A percentile compares a stretch with the other conserved stretches of the same genome.
Evolutionary conservation across 1,284 basidiomycete species (phyloP).

Genomic region (Trichosporon sp.): DNA sequence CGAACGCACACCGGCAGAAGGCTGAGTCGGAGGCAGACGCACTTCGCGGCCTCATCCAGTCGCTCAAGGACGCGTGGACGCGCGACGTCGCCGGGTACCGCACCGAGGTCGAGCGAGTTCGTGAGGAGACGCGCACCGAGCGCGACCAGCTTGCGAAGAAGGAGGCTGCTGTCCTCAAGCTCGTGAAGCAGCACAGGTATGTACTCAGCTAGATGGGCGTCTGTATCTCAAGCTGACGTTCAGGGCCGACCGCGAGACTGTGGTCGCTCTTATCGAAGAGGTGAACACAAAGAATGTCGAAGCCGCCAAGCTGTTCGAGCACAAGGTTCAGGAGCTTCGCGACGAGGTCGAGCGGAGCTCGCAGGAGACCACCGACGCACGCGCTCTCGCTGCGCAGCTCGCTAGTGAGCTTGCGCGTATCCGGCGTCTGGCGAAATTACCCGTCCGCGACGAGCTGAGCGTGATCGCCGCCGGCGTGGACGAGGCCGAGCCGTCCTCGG

Average conservation of each 20-base stretch:
- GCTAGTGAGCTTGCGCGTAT: not conserved
- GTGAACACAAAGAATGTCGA: constrained; percentile 18
- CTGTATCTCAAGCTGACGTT: not conserved
- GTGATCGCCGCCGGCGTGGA: not conserved
- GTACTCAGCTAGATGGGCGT: constrained; percentile 1
- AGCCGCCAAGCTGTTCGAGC: constrained; percentile 23
- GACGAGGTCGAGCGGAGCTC: constrained; percentile 27
- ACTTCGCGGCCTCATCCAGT: constrained; percentile 39
- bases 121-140: constrained; percentile 31
- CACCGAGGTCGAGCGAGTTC: constrained; percentile 30
- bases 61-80: constrained; percentile 42
- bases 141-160: constrained; percentile 35
- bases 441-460: not conserved
- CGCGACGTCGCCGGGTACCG: constrained; percentile 38
- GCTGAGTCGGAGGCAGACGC: constrained; percentile 39
- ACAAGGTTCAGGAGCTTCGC: constrained; percentile 20
- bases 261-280: constrained; percentile 28
- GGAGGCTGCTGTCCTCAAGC: constrained; percentile 29
- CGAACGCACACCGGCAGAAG: constrained; percentile 28
- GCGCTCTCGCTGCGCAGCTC: constrained; percentile 32
- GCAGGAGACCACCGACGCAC: constrained; percentile 26
- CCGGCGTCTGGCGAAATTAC: not conserved
- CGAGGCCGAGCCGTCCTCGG: not conserved
- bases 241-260: constrained; percentile 32
- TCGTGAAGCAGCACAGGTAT: constrained; percentile 39